Conservation (phyloP, 2,329 filamentous ascomycete genomes). For the Pestalotiopsis sp. region DNA sequence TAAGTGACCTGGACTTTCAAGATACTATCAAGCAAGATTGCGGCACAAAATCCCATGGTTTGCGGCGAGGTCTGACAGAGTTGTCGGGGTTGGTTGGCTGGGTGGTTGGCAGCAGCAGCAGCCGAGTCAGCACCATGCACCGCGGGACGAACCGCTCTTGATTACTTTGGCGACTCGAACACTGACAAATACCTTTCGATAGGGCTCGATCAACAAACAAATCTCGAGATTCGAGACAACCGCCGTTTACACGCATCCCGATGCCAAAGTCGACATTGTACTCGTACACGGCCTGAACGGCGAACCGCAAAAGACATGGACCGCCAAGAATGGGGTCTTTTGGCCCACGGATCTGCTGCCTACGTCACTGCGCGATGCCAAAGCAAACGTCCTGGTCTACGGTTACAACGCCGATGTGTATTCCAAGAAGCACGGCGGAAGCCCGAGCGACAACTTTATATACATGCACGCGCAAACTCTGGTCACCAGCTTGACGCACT, state of each 20-base stretch:
- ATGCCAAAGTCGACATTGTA: constrained; percentile 65
- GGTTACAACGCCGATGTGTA: constrained; percentile 74
- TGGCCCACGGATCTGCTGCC: constrained; percentile 74
- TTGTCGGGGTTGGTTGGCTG: not conserved
- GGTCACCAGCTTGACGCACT: constrained; percentile 62
- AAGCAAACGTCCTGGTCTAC: constrained; percentile 70
- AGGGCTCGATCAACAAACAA: constrained; percentile 53
- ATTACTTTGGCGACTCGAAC: not conserved
- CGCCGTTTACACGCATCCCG: constrained; percentile 59
- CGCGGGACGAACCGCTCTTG: constrained; percentile 2
- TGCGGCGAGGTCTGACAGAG: not conserved
- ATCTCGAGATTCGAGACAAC: constrained; percentile 61
- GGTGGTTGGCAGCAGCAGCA: not conserved
- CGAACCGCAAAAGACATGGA: constrained; percentile 66
- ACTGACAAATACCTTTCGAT: constrained; percentile 8
- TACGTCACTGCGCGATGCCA: constrained; percentile 54
- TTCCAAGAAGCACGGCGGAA: constrained; percentile 49
- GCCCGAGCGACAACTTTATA: constrained; percentile 67
- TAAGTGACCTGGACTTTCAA: not conserved
- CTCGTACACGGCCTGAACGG: constrained; percentile 75
- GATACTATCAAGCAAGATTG: not conserved
- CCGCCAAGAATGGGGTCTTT: constrained; percentile 58
- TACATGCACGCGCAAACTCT: constrained; percentile 73
- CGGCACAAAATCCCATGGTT: not conserved
- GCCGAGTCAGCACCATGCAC: constrained; percentile 10